A percentile compares a stretch with the other conserved stretches of the same genome.
Evolutionary conservation across 108 stramenopile genomes (phyloP).

Genomic region (Seminavis robusta): DNA sequence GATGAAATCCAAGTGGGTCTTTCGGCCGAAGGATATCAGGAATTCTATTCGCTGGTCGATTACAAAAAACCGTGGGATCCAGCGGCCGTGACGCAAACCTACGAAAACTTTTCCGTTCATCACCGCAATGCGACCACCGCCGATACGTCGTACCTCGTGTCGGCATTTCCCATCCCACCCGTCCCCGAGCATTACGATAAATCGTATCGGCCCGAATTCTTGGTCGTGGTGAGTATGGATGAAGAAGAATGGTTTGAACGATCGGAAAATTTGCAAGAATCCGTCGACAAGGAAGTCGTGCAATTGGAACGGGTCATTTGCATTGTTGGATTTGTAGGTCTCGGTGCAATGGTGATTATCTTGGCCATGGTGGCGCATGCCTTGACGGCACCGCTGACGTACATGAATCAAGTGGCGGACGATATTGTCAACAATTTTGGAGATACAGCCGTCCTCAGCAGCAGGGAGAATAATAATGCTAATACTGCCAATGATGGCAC

Average conservation of each 20-base stretch:
- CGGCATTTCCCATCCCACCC: constrained; percentile 28
- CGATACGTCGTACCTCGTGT: constrained; percentile 14
- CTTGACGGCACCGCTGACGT: constrained; percentile 23
- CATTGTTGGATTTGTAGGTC: too few relatives aligned
- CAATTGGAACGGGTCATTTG: too few relatives aligned
- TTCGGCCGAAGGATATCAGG: constrained; percentile 4
- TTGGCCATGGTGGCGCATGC: constrained; percentile 21
- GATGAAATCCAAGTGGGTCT: constrained; percentile 9
- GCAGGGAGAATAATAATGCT: too few relatives aligned
- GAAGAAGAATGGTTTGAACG: constrained; percentile 8
- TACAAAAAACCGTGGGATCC: constrained; percentile 19
- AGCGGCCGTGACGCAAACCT: constrained; percentile 9
- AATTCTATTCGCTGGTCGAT: constrained; percentile 14
- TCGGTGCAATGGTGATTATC: constrained; percentile 20
- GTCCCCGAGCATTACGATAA: constrained; percentile 31
- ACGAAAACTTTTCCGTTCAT: constrained; percentile 13
- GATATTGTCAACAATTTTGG: constrained; percentile 38
- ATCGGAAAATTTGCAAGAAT: constrained; percentile 11
- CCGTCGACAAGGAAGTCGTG: constrained; percentile 21
- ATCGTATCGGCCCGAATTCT: constrained; percentile 24
- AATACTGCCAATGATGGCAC: too few relatives aligned
- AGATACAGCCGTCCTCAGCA: constrained; percentile 11
- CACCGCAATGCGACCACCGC: too few relatives aligned
- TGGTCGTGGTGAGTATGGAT: constrained; percentile 19
- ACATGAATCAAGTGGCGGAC: constrained; percentile 27